Conservation (phyloP, 1,284 basidiomycete species). For the Ceratobasidium sp. region DNA sequence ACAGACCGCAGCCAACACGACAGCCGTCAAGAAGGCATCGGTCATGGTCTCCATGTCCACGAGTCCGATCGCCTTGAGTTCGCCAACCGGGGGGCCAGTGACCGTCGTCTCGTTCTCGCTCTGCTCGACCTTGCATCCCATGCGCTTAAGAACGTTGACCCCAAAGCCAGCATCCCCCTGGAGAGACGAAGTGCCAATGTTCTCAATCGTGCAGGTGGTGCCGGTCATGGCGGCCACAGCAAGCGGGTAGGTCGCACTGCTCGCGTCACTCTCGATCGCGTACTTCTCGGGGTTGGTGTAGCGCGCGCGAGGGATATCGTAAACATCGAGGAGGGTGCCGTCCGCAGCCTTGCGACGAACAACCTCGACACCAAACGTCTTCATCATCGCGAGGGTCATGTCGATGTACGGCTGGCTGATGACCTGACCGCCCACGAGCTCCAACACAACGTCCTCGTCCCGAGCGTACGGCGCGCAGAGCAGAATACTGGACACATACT, state of each 20-base stretch:
- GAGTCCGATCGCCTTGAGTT: slow-evolving; percentile 83
- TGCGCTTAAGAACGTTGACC: slow-evolving; percentile 89
- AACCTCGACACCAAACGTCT: slow-evolving; percentile 88
- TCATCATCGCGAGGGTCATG: slow-evolving; percentile 99
- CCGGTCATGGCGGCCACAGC: slow-evolving; percentile 97
- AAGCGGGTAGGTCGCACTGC: slow-evolving; percentile 95
- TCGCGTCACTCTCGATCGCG: slow-evolving; percentile 95
- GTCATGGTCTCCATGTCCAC: slow-evolving; percentile 99
- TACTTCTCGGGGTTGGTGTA: slow-evolving; percentile 87
- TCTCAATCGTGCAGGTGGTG: slow-evolving; percentile 90
- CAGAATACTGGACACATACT: slow-evolving; percentile 98
- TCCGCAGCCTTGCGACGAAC: slow-evolving; percentile 71
- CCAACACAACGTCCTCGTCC: slow-evolving; percentile 78
- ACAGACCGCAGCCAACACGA: slow-evolving; percentile 84
- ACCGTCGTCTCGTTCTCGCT: slow-evolving; percentile 93
- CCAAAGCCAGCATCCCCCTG: slow-evolving; percentile 98
- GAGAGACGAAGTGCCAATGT: slow-evolving; percentile 90
- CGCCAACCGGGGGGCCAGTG: slow-evolving; percentile 83
- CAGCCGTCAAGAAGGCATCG: slow-evolving; percentile 97
- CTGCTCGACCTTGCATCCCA: slow-evolving; percentile 94
- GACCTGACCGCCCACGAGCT: slow-evolving; percentile 91
- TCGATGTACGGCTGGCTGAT: slow-evolving; percentile 99
- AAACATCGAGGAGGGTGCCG: slow-evolving; percentile 79
- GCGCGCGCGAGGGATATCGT: slow-evolving; percentile 82
- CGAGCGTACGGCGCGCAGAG: slow-evolving; percentile 94